Evolutionary conservation across 2,329 filamentous ascomycete genomes (phyloP), one percentile per base, ranked within the genome.

Genomic region (Lomentospora prolificans): DNA sequence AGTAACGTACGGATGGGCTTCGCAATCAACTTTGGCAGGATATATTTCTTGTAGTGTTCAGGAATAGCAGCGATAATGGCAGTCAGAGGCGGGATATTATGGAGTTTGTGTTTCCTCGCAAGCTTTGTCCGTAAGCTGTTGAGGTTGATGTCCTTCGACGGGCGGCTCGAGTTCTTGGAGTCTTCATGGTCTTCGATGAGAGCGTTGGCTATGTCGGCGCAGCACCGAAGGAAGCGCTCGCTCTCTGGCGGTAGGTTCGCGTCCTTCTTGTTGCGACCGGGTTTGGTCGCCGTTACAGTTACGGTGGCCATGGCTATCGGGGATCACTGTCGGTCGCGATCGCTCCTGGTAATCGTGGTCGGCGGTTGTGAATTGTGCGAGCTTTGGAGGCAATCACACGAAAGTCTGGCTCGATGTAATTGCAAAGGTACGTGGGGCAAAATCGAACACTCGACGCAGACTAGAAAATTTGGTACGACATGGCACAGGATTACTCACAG

Each of bases 1-100:
- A 22, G 10, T 9, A 39, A 55, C 53, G 64, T 78, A 87, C 89
- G 81, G 58, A 99, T 97, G 1, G 94, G 94, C 72, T 99, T 99
- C 25, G 95, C 94, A 63, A 99, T 90, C 60, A 99, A 77, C 72
- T 96, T 96, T 19, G 91, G 94, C 59, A 97, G 73, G 59, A 99
- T 96, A 66, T 97, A 97, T 75, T 97, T 99, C 77, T 97, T 99
- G 75, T 97, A 96, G 69, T 97, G 91, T 69, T 99, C 94, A n/a
- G 95, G 95, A 33, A 99, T 92, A 8, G 94, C 94, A 55, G 94
- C 90, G 66, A 99, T 97, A 66, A 99, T 99, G 58, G 94, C 92
- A 7, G 92, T 97, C 61, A 99, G 75, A 25, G 95, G 90, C 30
- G 94, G 94, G 63, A 95, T 89, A 59, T 84, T 90, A 69, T 84